These are phyloP conservation scores for Calocybe indica DNA, from an alignment of 768 basidiomycete species.

Conservation along the genomic window DNA sequence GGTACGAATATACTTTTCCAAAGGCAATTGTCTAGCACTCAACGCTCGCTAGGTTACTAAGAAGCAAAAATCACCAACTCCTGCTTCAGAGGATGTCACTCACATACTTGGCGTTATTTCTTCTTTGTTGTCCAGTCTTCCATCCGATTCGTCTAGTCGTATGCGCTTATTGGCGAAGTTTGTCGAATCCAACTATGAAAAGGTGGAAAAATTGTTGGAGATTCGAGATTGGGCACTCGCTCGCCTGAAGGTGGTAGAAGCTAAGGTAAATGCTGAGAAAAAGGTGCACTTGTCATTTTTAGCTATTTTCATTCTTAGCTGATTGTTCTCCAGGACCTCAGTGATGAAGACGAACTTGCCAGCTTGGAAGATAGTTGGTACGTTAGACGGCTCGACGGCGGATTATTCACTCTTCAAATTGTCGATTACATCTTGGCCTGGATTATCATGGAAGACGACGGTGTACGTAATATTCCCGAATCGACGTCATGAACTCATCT, in stretches of 20 bases:
- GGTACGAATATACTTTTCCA: conserved; percentile 32
- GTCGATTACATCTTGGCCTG: conserved; percentile 93
- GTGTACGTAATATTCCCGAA: conserved; percentile 46
- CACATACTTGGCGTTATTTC: conserved; percentile 87
- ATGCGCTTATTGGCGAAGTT: conserved; percentile 89
- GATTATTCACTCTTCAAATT: conserved; percentile 84
- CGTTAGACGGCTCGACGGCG: conserved; percentile 80
- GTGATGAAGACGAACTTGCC: conserved; percentile 48
- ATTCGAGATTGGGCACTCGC: conserved; percentile 66
- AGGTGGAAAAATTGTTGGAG: conserved; percentile 90
- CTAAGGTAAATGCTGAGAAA: conserved; percentile 64
- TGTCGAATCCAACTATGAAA: conserved; percentile 89
- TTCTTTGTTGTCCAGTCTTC: conserved; percentile 81
- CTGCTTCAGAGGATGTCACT: conserved; percentile 73
- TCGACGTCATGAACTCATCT: neutral
- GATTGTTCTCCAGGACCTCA: conserved; percentile 36
- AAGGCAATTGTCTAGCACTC: conserved; percentile 8
- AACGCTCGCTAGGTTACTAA: conserved; percentile 37
- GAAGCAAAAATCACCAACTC: conserved; percentile 54
- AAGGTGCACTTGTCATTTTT: conserved; percentile 35
- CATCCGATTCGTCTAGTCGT: conserved; percentile 76
- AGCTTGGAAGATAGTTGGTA: conserved; percentile 79
- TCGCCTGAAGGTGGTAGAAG: conserved; percentile 55
- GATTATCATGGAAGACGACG: conserved; percentile 97
- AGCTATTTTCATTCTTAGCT: neutral